These are phyloP conservation scores for Spergularia marina DNA, from an alignment of 148 eudicot genomes.

Conservation along the genomic window DNA sequence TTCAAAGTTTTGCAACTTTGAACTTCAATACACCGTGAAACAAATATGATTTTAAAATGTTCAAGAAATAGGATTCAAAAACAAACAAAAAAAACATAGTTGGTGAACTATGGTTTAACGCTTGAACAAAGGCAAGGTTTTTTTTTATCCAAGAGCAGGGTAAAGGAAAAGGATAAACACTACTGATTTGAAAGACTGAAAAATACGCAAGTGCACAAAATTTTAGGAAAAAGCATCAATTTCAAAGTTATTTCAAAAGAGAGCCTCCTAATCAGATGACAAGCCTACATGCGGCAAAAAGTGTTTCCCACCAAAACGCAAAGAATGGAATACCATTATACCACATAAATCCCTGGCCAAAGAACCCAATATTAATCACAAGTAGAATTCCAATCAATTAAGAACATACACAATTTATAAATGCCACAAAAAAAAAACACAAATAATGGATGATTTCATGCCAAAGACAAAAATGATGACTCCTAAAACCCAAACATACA, in stretches of 20 bases:
- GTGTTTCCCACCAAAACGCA: conserved; percentile 9
- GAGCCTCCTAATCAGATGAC: not conserved
- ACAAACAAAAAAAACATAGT: not conserved
- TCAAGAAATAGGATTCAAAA: not conserved
- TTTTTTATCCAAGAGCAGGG: not conserved
- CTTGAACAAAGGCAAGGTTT: not conserved
- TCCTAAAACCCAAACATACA: not conserved
- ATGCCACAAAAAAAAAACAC: not conserved
- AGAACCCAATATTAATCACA: conserved; percentile 16
- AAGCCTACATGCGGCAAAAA: conserved; percentile 13
- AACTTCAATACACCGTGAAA: not conserved
- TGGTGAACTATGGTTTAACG: not conserved
- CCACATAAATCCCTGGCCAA: conserved; percentile 17
- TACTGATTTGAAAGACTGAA: not conserved
- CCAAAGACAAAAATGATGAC: too few relatives aligned
- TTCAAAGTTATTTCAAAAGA: not conserved
- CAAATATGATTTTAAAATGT: too few relatives aligned
- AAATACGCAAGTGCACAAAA: not conserved
- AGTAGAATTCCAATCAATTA: not conserved
- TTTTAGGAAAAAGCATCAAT: not conserved
- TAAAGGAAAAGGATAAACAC: not conserved
- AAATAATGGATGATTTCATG: not conserved
- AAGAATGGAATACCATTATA: conserved; percentile 4
- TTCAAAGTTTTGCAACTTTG: not conserved
- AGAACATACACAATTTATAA: not conserved